Evolutionary conservation across 495 filamentous ascomycete species (phyloP).

Genomic region (Penicillium cataractarum): DNA sequence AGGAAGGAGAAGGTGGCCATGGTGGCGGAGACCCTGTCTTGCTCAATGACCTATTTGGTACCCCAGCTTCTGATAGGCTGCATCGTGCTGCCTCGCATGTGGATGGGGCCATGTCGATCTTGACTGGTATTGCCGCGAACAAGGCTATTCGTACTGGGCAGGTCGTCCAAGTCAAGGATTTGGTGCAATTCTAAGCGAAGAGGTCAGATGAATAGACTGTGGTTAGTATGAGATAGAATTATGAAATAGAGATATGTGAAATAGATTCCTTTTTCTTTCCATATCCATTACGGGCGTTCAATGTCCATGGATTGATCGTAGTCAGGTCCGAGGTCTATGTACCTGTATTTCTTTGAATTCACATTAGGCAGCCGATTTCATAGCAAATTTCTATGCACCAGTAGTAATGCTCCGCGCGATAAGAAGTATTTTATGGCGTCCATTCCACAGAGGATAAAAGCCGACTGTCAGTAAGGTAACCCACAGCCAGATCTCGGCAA

Average conservation of each 20-base stretch:
- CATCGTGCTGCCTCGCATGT: slow-evolving; percentile 45
- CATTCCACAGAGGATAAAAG: not conserved
- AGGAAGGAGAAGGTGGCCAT: slow-evolving; percentile 32
- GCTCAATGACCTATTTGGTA: slow-evolving; percentile 37
- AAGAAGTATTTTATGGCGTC: not conserved
- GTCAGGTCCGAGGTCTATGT: not conserved
- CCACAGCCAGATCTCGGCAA: not conserved
- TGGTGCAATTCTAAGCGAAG: slow-evolving; percentile 23
- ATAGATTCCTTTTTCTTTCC: not conserved
- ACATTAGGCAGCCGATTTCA: not conserved
- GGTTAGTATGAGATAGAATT: no score
- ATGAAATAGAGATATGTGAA: not conserved
- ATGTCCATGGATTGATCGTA: not conserved
- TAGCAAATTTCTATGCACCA: not conserved
- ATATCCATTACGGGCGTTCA: not conserved
- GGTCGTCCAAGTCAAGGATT: slow-evolving; percentile 32
- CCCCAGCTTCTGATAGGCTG: slow-evolving; percentile 21
- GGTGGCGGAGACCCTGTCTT: slow-evolving; percentile 39
- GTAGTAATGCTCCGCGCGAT: not conserved
- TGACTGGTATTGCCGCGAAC: slow-evolving; percentile 62
- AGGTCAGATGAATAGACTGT: not conserved
- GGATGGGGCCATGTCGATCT: slow-evolving; percentile 58
- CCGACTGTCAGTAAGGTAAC: not conserved
- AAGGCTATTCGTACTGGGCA: slow-evolving; percentile 56
- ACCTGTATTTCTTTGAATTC: no score